Evolutionary conservation across 169 alveolate genomes (phyloP), one percentile per base, ranked within the genome.

Genomic region (Plasmodium cynomolgi): DNA sequence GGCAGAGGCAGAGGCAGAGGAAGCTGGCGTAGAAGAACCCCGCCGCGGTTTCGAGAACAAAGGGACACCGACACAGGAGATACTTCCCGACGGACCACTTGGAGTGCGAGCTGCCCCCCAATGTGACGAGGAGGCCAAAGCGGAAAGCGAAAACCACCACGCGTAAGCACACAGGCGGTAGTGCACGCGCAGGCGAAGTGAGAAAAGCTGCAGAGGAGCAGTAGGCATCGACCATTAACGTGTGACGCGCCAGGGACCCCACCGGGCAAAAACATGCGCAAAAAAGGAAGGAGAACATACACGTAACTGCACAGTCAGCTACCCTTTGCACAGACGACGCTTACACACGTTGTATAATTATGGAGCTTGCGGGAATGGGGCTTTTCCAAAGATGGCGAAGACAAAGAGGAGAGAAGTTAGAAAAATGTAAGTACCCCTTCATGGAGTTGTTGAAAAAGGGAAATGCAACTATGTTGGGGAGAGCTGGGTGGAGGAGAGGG

Each of bases 361-460:
- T 90, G 94, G 94, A 90, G 90, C 54, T 90, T 62, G 31, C 84
- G 8, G 82, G 82, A 20, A 9, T 75, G 5, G 82, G 82, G 23
- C 20, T 73, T 39, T 80, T 90, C 3, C 82, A 90, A 15, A 90
- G 26, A 50, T 37, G 82, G 91, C 50, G 82, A 23, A 72, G 83
- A 79, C 75, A 90, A 90, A 90, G 83, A 37, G 39, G 54, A 62
- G 81, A 31, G 73, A 8, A 41, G 0, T 20, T 50, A 41, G 94
- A 39, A 26, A 31, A 39, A n/a, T 39, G 54, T 50, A 90, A 62
- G 23, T 50, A 50, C 62, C 47, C 90, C 77, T 23, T 80, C 73
- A 20, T 80, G 81, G 71, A 80, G 5, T 41, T n/a, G n/a, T 47
- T 62, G 44, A 80, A 90, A 80, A 58, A 80, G 5, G 37, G 72